These are phyloP conservation scores for Rhizopogon vinicolor DNA, from an alignment of 768 basidiomycete genomes.

Conservation along the genomic window DNA sequence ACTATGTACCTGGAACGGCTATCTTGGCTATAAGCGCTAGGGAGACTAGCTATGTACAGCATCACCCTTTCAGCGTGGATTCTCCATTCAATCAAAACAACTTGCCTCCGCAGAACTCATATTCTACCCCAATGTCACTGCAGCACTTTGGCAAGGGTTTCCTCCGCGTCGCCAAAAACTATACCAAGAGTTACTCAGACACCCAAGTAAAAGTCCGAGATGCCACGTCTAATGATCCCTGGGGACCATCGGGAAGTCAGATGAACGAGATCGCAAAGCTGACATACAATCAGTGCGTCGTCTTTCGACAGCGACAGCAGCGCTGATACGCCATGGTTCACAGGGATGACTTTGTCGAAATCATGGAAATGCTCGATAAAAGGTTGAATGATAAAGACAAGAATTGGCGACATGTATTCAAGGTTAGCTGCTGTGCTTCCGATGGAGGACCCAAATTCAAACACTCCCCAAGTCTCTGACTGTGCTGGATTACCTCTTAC, in stretches of 20 bases:
- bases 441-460: neutral
- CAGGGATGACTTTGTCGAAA: slow-evolving; percentile 88
- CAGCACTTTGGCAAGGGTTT: slow-evolving; percentile 75
- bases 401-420: slow-evolving; percentile 98
- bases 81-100: too few relatives aligned
- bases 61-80: too few relatives aligned
- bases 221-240: slow-evolving; percentile 90
- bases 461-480: slow-evolving; percentile 58
- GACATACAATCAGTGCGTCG: slow-evolving; percentile 83
- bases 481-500: slow-evolving; percentile 85
- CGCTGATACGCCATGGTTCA: neutral
- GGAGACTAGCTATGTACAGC: too few relatives aligned
- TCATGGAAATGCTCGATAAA: slow-evolving; percentile 98
- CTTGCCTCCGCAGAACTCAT: too few relatives aligned
- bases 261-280: slow-evolving; percentile 96
- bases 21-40: too few relatives aligned
- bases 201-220: slow-evolving; percentile 87
- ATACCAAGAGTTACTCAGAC: slow-evolving; percentile 88
- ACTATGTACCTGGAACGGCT: too few relatives aligned
- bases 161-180: slow-evolving; percentile 81
- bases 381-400: slow-evolving; percentile 93
- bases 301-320: neutral
- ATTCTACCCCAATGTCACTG: slow-evolving; percentile 25
- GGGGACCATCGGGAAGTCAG: slow-evolving; percentile 89
- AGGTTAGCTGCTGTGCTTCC: slow-evolving; percentile 40